These are phyloP conservation scores for Aspergillus sp. DNA, from an alignment of 2,329 filamentous ascomycete species.

Conservation along the genomic window DNA sequence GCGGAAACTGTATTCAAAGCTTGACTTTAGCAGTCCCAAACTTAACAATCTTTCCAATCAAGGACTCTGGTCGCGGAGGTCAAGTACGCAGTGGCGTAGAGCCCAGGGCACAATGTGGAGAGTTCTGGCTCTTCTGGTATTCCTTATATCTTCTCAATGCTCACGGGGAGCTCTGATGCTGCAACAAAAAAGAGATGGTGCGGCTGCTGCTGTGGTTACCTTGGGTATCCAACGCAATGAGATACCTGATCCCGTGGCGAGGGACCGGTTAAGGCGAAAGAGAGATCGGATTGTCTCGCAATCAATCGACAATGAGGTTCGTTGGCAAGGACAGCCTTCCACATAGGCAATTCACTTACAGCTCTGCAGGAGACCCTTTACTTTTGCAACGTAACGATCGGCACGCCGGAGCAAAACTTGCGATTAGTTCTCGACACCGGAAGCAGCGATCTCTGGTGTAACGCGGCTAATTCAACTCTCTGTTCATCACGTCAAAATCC, in stretches of 20 bases:
- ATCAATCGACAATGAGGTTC: constrained; percentile 59
- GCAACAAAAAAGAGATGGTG: constrained; percentile 33
- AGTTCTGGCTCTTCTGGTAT: constrained; percentile 20
- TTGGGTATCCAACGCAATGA: constrained; percentile 57
- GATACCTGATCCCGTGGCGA: constrained; percentile 50
- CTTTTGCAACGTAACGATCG: constrained; percentile 61
- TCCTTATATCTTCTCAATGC: constrained; percentile 23
- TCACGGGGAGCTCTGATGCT: constrained; percentile 33
- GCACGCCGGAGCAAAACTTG: constrained; percentile 60
- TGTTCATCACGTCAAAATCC: constrained; percentile 48
- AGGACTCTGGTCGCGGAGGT: neutral
- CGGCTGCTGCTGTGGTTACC: constrained; percentile 51
- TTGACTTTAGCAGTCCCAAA: neutral
- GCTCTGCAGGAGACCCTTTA: constrained; percentile 57
- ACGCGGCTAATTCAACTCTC: constrained; percentile 54
- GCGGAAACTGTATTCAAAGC: neutral
- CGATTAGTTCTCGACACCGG: constrained; percentile 66
- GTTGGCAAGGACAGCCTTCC: neutral
- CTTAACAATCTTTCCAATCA: neutral
- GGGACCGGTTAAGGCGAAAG: constrained; percentile 53
- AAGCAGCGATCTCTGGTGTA: constrained; percentile 67
- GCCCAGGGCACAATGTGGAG: constrained; percentile 12
- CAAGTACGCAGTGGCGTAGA: neutral
- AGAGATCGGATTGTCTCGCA: constrained; percentile 47
- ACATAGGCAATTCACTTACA: constrained; percentile 5